Evolutionary conservation across 768 basidiomycete genomes (phyloP).

Genomic region (Sistotremastrum suecicum): DNA sequence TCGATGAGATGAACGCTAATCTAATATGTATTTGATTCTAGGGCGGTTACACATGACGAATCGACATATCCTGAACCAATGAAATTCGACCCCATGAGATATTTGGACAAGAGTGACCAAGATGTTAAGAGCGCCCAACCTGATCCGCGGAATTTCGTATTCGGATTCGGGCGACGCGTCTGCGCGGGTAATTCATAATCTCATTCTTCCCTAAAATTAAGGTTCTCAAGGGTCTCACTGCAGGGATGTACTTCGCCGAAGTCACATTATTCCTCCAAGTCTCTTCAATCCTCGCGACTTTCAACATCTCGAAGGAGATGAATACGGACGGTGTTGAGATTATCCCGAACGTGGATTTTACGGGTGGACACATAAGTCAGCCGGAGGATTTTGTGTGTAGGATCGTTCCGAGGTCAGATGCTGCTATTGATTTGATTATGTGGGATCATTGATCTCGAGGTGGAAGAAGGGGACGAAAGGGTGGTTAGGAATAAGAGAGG

Average conservation of each 20-base stretch:
- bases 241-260: slow-evolving; percentile 14
- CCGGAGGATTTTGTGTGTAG: too few relatives aligned
- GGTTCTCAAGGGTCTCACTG: background rate
- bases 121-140: slow-evolving; percentile 4
- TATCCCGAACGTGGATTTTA: too few relatives aligned
- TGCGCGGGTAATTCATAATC: slow-evolving; percentile 6
- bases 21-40: slow-evolving; percentile 1
- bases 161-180: slow-evolving; percentile 9
- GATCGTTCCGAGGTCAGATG: too few relatives aligned
- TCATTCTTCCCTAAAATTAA: background rate
- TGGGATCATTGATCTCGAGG: too few relatives aligned
- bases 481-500: too few relatives aligned
- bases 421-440: too few relatives aligned
- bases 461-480: too few relatives aligned
- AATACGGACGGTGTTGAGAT: slow-evolving; percentile 13
- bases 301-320: slow-evolving; percentile 14
- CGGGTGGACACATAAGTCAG: too few relatives aligned
- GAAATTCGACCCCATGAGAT: slow-evolving; percentile 19
- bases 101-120: slow-evolving; percentile 11
- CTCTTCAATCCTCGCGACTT: slow-evolving; percentile 14
- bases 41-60: slow-evolving; percentile 19
- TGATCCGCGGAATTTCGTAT: slow-evolving; percentile 6
- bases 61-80: slow-evolving; percentile 12
- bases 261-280: slow-evolving; percentile 17
- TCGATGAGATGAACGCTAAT: too few relatives aligned